Percentiles rank a stretch among this genome's conserved stretches.
These are phyloP conservation scores for Trebouxia sp. DNA, from an alignment of 139 green algal species.

Conservation along the genomic window DNA sequence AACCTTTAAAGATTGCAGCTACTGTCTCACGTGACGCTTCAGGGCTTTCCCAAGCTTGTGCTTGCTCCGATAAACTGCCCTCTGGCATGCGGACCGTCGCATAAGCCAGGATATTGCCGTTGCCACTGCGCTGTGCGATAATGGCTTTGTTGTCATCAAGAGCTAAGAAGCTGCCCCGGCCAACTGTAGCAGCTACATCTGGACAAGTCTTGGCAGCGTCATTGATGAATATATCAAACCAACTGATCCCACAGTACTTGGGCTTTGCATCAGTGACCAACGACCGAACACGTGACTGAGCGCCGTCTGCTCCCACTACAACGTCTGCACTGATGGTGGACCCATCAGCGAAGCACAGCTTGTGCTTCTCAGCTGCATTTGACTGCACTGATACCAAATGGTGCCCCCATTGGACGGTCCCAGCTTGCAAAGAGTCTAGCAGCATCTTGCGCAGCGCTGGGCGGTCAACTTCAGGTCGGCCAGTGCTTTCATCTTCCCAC, in stretches of 20 bases:
- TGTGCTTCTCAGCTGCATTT: background rate
- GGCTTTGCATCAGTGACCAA: slow-evolving; percentile 22
- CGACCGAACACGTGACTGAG: background rate
- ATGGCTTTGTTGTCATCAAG: slow-evolving; percentile 25
- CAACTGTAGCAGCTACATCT: background rate
- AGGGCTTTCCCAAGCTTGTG: background rate
- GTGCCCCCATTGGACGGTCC: slow-evolving; percentile 10
- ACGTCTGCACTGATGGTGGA: background rate
- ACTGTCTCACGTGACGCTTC: background rate
- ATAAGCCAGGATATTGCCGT: background rate
- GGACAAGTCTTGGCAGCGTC: background rate
- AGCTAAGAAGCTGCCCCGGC: slow-evolving; percentile 5
- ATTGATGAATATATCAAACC: background rate
- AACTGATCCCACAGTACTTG: background rate
- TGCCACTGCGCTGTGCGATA: background rate
- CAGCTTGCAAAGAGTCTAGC: background rate
- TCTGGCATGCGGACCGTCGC: background rate
- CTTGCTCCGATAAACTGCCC: background rate
- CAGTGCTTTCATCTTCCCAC: slow-evolving; percentile 16
- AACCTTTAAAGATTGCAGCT: background rate
- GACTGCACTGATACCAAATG: background rate
- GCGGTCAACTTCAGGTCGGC: slow-evolving; percentile 12
- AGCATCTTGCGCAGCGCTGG: slow-evolving; percentile 16
- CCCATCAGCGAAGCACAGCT: slow-evolving; percentile 2
- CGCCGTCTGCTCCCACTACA: slow-evolving; percentile 25